Evolutionary conservation across 371 early-diverging fungal species (phyloP), one percentile per base, ranked within the genome.

Genomic region (Actinomortierella wolfii): DNA sequence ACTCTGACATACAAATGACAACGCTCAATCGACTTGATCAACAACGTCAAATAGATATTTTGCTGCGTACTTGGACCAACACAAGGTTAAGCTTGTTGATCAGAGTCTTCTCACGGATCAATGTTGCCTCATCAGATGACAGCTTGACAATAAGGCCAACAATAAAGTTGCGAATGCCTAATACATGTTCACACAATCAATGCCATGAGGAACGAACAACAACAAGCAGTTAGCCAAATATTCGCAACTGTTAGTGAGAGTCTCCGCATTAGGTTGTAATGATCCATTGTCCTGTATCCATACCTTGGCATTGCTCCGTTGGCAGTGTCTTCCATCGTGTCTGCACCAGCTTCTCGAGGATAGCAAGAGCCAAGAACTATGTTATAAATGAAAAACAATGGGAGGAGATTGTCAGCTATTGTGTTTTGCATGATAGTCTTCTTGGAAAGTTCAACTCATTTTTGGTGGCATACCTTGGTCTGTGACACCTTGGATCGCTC

Each of bases 271-370:
- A 1, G 24, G 41, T 29, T 13, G 7, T 11, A 23, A 20, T 57
- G 20, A 49, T 2, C 24, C 34, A 39, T 41, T 18, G 56, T 47
- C 29, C 34, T 20, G 8, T 67, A 49, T 68, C 55, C 44, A 76
- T 85, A 86, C 98, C 97, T 63, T 89, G 87, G 64, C 95, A 87
- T 65, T 98, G 97, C 39, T 91, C 93, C 15, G 81, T 83, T 40
- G 94, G 93, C 45, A 99, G 86, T 11, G 94, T 86, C 73, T 94
- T 94, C 99, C 99, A 99, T 81, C 95, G 86, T 15, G 95, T 95
- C 78, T 97, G 96, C 61, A 99, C 92, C 23, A 97, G 88, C 68
- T 94, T 93, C 75, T 99, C 99, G 54, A 99, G 80, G 25, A 99
- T 91, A 68, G 94, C 93, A 45, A 99, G 85, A 39, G 98, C 99